Base-by-base conservation (phyloP, 106 monocot species). In the Allium fistulosum region DNA sequence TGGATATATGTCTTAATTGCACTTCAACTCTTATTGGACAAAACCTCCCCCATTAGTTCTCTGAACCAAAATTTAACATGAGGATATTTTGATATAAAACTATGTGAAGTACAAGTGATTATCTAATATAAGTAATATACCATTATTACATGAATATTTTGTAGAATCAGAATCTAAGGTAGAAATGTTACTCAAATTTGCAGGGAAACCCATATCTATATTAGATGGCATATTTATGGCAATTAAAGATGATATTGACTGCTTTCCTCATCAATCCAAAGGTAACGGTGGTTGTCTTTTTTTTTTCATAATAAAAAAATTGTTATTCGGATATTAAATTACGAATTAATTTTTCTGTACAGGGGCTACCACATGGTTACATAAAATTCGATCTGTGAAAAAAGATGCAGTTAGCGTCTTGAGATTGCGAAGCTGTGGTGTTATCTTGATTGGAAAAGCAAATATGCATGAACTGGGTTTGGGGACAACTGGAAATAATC, bases 401-500 rank as follows among this genome's bases (percentile, higher is more conserved):
- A 45, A 81, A 66, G 99, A 99, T 83, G 99, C 99, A 71, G 81
- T 81, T 28, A 90, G 99, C 60, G 93, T 99, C 47, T 81, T 90
- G 62, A 82, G 93, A 78, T 82, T 99, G 75, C 82, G 93, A 26
- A 82, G 71, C 64, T 90, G 93, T 81, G 99, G 99, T 63, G 90
- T 81, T 9, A 80, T 99, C 61, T 77, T 93, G 59, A 87, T 99
- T 56, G 99, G 99, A 13, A 99, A 99, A 73, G 99, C 93, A 75
- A 93, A 92, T 52, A 99, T 99, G 99, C 89, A 99, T 80, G 99
- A 99, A 61, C 66, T 99, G 28, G 99, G 99, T n/a, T 71, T 92
- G 75, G 99, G 99, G 17, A 83, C 83, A 12, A 90, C 99, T 46
- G 99, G 99, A 70, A 99, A 85, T 72, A 99, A 99, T 83, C 84